These are phyloP conservation scores for Coemansia sp. DNA, from an alignment of 192 early-diverging fungal species.

Conservation along the genomic window DNA sequence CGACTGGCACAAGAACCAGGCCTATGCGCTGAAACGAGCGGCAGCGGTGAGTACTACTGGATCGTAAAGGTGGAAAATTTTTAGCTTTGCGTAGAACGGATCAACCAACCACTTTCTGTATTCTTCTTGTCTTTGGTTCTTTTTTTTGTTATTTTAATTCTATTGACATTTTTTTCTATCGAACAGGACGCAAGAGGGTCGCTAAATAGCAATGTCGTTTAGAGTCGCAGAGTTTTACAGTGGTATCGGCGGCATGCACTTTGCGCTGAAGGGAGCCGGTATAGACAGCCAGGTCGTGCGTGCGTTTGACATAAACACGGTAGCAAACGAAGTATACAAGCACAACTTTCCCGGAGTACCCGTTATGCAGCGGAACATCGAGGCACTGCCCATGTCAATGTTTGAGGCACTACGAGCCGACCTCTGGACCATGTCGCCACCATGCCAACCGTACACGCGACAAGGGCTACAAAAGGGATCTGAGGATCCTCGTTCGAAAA, in stretches of 20 bases:
- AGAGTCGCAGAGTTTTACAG: slow-evolving; percentile 57
- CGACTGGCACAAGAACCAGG: slow-evolving; percentile 43
- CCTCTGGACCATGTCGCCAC: slow-evolving; percentile 81
- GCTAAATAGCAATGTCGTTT: slow-evolving; percentile 13
- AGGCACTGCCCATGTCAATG: slow-evolving; percentile 58
- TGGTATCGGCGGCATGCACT: slow-evolving; percentile 67
- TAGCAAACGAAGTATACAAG: slow-evolving; percentile 77
- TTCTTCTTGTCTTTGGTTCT: not conserved
- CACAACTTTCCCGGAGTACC: slow-evolving; percentile 60
- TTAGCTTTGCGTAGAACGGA: not conserved
- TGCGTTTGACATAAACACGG: slow-evolving; percentile 95
- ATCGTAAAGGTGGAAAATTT: not conserved
- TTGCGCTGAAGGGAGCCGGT: slow-evolving; percentile 67
- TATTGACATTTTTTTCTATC: not conserved
- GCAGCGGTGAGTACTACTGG: slow-evolving; percentile 9
- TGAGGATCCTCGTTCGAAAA: slow-evolving; percentile 68
- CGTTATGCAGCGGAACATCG: slow-evolving; percentile 60
- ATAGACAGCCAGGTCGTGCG: slow-evolving; percentile 61
- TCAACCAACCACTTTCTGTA: too few species aligned
- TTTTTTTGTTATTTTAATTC: not conserved
- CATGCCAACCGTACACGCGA: slow-evolving; percentile 80
- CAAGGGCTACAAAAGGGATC: slow-evolving; percentile 71
- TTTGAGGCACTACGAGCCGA: slow-evolving; percentile 66
- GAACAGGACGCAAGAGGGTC: not conserved
- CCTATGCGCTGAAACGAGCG: slow-evolving; percentile 33